Evolutionary conservation across 345 rosid genomes (phyloP), one percentile per base, ranked within the genome.

Genomic region (thale cress (Arabidopsis thaliana)): DNA sequence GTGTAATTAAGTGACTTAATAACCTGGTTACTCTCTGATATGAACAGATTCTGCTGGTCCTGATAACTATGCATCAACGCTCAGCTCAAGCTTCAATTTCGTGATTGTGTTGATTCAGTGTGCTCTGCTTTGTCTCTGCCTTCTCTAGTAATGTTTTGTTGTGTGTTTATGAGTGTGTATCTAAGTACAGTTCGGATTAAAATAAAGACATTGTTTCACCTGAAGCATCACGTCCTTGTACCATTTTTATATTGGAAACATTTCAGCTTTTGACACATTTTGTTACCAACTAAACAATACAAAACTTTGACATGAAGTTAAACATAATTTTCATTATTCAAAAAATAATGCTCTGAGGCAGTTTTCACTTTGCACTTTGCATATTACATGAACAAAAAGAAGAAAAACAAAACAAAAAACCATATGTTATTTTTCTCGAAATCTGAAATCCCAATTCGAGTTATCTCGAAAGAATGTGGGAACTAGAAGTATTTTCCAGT

Each of bases 1-100:
- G 30, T 46, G 46, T 28, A 3, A 28, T 34, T 50, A 37, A 24
- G 20, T 36, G 42, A 62, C 25, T 45, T 53, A 12, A 33, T 62
- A 53, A 23, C 62, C 4, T 42, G 14, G 28, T 34, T 51, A 62
- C 32, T 28, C 38, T 46, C 55, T 67, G 6, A 51, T 82, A 51
- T 82, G 60, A 57, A 36, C 59, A 83, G 82, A 79, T 76, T 82
- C 75, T 58, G 41, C 80, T 20, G 36, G 57, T 48, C 6, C 63
- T 50, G 75, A 82, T 46, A 65, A 67, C 63, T 51, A 37, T 64
- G 85, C 83, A 30, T 69, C 84, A 30, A 84, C 65, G 23, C 72
- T 76, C 7, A 69, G 72, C 25, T 59, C 69, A 71, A 83, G 67
- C 57, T 76, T 84, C 81, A 78, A 20, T 72, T 65, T 68, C 3